Evolutionary conservation across 2,329 filamentous ascomycete species (phyloP).

Genomic region (Botrytis fabae): DNA sequence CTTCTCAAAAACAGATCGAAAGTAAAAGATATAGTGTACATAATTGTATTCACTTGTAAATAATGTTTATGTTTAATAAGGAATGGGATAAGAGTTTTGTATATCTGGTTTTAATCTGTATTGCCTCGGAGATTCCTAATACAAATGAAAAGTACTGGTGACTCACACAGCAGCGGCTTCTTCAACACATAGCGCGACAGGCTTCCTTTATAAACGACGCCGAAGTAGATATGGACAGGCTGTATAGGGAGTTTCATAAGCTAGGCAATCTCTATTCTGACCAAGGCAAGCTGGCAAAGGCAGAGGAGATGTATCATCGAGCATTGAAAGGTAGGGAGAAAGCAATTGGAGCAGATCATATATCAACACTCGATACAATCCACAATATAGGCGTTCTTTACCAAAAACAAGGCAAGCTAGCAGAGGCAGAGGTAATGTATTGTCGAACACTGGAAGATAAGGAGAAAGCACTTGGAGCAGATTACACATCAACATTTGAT

Average conservation of each 20-base stretch:
- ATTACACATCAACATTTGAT: constrained; percentile 23
- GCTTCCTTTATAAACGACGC: constrained; percentile 21
- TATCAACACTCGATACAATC: background rate
- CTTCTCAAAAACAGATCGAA: constrained; percentile 20
- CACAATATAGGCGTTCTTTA: constrained; percentile 24
- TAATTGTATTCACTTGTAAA: constrained; percentile 28
- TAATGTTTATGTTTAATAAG: constrained; percentile 23
- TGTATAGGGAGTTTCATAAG: constrained; percentile 15
- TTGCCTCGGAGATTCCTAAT: constrained; percentile 24
- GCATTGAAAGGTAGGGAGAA: constrained; percentile 23
- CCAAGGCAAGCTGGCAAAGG: constrained; percentile 20
- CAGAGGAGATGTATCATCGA: constrained; percentile 28
- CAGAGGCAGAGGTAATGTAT: constrained; percentile 28
- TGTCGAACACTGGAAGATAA: constrained; percentile 18
- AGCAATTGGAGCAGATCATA: constrained; percentile 14
- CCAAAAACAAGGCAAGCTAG: constrained; percentile 12
- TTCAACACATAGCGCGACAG: constrained; percentile 26
- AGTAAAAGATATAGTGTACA: constrained; percentile 27
- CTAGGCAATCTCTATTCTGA: constrained; percentile 13
- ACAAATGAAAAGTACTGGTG: constrained; percentile 24
- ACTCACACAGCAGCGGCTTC: constrained; percentile 29
- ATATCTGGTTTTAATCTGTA: constrained; percentile 22
- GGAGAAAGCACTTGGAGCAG: constrained; percentile 14
- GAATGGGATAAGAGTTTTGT: constrained; percentile 26
- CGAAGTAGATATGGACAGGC: constrained; percentile 22